These are phyloP conservation scores for Coemansia sp. DNA, from an alignment of 192 early-diverging fungal species.

Conservation along the genomic window DNA sequence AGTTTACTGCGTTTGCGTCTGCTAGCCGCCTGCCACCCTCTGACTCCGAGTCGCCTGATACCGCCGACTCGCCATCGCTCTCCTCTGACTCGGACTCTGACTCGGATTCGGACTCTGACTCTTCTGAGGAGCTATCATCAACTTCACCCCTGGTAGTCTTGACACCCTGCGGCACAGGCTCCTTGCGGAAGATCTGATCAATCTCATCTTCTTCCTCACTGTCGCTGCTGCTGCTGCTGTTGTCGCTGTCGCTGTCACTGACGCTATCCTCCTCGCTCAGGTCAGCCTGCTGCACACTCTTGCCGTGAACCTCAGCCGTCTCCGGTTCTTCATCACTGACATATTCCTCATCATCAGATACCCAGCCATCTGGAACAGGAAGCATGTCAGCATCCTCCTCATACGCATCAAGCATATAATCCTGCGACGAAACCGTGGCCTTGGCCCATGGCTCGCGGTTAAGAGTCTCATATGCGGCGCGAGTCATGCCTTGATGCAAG, in stretches of 20 bases:
- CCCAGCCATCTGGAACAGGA: constrained; percentile 28
- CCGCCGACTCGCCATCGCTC: constrained; percentile 11
- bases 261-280: constrained; percentile 10
- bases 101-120: constrained; percentile 28
- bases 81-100: constrained; percentile 42
- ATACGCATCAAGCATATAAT: constrained; percentile 73
- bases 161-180: constrained; percentile 21
- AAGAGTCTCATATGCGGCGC: constrained; percentile 74
- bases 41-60: constrained; percentile 6
- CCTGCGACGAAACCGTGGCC: constrained; percentile 65
- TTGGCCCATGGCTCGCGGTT: constrained; percentile 67
- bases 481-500: constrained; percentile 67
- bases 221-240: background rate
- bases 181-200: constrained; percentile 28
- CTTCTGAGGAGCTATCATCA: constrained; percentile 6
- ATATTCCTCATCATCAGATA: constrained; percentile 33
- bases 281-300: constrained; percentile 7
- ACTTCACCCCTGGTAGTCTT: constrained; percentile 27
- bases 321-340: constrained; percentile 3
- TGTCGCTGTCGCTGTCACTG: background rate
- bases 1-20: constrained; percentile 59
- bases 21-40: constrained; percentile 2
- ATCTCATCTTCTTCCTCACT: constrained; percentile 16
- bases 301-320: background rate
- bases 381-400: constrained; percentile 62